Percentiles rank a stretch among this genome's conserved stretches.
phyloP scores from a whole-genome alignment of 441 rosid genomes.

The Iberis amara region DNA sequence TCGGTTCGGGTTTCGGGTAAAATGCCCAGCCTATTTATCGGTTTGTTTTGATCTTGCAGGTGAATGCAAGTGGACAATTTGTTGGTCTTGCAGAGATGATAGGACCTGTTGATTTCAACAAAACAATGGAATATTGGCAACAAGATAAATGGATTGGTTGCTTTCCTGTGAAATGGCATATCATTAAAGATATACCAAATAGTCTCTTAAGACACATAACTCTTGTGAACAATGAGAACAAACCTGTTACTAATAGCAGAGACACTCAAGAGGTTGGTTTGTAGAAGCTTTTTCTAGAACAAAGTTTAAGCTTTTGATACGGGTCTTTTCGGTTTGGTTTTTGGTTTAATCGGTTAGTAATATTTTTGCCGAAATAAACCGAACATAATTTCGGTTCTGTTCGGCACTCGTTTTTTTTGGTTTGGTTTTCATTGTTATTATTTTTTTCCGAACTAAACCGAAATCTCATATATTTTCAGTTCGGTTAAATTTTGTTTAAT shows the following conservation, averaged over 20 bases:
- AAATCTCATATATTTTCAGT: too few species aligned
- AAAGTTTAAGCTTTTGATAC: too few species aligned
- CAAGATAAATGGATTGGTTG: constrained; percentile 82
- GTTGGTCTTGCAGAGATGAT: constrained; percentile 71
- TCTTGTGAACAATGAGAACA: constrained; percentile 59
- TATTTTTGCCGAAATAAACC: too few species aligned
- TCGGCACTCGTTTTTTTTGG: too few species aligned
- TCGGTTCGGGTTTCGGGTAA: too few species aligned
- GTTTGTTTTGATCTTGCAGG: constrained; percentile 33
- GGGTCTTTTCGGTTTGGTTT: too few species aligned
- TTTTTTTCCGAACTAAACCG: too few species aligned
- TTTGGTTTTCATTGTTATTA: too few species aligned
- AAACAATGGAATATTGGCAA: constrained; percentile 64
- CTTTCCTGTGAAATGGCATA: constrained; percentile 71
- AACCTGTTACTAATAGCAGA: constrained; percentile 75
- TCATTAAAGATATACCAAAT: constrained; percentile 65
- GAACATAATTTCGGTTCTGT: too few species aligned
- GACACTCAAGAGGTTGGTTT: constrained; percentile 66
- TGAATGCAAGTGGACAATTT: constrained; percentile 72
- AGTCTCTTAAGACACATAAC: constrained; percentile 53
- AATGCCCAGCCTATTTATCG: background rate
- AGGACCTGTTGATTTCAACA: constrained; percentile 66
- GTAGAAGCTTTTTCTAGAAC: background rate
- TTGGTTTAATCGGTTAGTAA: too few species aligned
- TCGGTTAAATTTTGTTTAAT: too few species aligned